These are phyloP conservation scores for Beauveria brongniartii DNA, from an alignment of 2,329 filamentous ascomycete species.

Conservation along the genomic window DNA sequence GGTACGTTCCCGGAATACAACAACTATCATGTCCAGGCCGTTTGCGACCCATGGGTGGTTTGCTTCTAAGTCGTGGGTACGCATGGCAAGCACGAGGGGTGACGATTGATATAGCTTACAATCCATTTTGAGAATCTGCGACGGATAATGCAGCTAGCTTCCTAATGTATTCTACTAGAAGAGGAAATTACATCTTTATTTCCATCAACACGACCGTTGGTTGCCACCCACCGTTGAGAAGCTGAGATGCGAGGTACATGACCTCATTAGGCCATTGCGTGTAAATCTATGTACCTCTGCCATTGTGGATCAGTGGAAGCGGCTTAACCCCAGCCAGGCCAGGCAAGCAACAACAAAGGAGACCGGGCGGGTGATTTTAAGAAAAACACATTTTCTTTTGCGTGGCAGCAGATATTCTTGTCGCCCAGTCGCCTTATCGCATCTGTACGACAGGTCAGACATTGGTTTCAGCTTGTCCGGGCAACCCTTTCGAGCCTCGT, in stretches of 20 bases:
- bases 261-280: not conserved
- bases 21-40: slow-evolving; percentile 29
- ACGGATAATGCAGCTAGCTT: slow-evolving; percentile 4
- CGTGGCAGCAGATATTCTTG: too few relatives aligned
- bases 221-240: not conserved
- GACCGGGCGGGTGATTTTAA: too few relatives aligned
- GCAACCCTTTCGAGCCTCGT: too few relatives aligned
- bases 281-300: not conserved
- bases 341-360: too few relatives aligned
- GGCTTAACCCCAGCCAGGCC: too few relatives aligned
- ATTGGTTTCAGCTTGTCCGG: too few relatives aligned
- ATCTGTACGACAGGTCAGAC: too few relatives aligned
- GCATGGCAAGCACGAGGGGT: not conserved
- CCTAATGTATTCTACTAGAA: not conserved
- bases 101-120: not conserved
- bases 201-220: not conserved
- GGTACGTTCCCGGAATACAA: slow-evolving; percentile 31
- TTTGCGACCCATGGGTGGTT: slow-evolving; percentile 31
- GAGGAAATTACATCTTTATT: not conserved
- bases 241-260: not conserved
- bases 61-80: slow-evolving; percentile 19
- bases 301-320: too few relatives aligned
- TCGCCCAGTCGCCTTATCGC: too few relatives aligned
- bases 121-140: slow-evolving; percentile 4
- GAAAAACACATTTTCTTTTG: too few relatives aligned